Conservation (phyloP, 768 basidiomycete species). For the Boletellus ananiceps region DNA sequence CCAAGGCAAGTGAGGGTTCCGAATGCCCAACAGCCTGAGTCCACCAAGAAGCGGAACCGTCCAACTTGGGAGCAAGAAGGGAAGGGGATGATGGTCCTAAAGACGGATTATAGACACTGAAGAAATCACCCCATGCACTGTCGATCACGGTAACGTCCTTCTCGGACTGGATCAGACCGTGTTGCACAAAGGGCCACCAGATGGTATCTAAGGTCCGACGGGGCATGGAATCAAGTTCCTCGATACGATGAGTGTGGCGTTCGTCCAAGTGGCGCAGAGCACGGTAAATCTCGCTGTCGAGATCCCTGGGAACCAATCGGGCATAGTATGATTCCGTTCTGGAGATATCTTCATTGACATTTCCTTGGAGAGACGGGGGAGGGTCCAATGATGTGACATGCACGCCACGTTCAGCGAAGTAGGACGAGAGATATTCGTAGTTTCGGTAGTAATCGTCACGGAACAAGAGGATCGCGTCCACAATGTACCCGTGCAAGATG, state of each 20-base stretch:
- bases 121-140: slow-evolving; percentile 83
- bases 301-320: slow-evolving; percentile 35
- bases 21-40: slow-evolving; percentile 90
- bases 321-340: slow-evolving; percentile 73
- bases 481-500: slow-evolving; percentile 79
- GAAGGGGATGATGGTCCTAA: slow-evolving; percentile 21
- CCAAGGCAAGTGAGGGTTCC: slow-evolving; percentile 68
- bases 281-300: slow-evolving; percentile 38
- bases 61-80: slow-evolving; percentile 61
- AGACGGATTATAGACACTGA: slow-evolving; percentile 58
- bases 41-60: slow-evolving; percentile 98
- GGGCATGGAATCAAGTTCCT: slow-evolving; percentile 74
- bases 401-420: slow-evolving; percentile 72
- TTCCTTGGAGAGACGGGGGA: slow-evolving; percentile 50
- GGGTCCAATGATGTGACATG: slow-evolving; percentile 49
- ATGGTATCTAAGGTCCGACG: slow-evolving; percentile 68
- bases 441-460: slow-evolving; percentile 86
- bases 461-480: slow-evolving; percentile 83
- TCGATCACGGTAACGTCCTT: slow-evolving; percentile 86
- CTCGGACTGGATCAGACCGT: slow-evolving; percentile 61
- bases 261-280: slow-evolving; percentile 57
- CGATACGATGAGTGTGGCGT: slow-evolving; percentile 61
- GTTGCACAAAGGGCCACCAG: slow-evolving; percentile 99
- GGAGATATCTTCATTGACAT: slow-evolving; percentile 42
- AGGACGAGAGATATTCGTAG: slow-evolving; percentile 71